Evolutionary conservation across 768 basidiomycete species (phyloP).

Genomic region (Naganishia vaughanmartiniae): DNA sequence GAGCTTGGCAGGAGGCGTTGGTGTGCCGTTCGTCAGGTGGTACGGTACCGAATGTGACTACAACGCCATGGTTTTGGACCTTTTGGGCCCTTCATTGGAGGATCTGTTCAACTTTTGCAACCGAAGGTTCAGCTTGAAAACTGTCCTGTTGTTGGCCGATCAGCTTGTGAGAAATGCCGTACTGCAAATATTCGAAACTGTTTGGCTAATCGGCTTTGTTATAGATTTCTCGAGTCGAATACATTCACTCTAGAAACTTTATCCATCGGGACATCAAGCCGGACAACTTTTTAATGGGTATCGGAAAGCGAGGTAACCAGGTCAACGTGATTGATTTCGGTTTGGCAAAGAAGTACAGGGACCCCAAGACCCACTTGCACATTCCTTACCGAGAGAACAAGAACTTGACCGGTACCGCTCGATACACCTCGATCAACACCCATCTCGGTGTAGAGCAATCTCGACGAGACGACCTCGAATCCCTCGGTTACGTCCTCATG

Average conservation of each 20-base stretch:
- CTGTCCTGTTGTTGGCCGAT: constrained; percentile 86
- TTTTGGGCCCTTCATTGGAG: constrained; percentile 61
- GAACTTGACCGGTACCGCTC: constrained; percentile 97
- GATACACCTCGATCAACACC: constrained; percentile 99
- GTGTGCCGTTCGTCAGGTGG: constrained; percentile 89
- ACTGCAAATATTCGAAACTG: neutral
- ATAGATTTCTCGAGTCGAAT: constrained; percentile 91
- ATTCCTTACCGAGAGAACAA: constrained; percentile 99
- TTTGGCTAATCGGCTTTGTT: constrained; percentile 19
- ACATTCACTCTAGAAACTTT: constrained; percentile 90
- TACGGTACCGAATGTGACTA: constrained; percentile 95
- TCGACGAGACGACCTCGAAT: constrained; percentile 95
- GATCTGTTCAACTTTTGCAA: constrained; percentile 61
- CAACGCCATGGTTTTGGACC: constrained; percentile 98
- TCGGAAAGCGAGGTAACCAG: constrained; percentile 97
- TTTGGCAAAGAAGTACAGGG: constrained; percentile 98
- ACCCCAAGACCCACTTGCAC: constrained; percentile 98
- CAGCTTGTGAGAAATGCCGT: constrained; percentile 68
- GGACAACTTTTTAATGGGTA: constrained; percentile 98
- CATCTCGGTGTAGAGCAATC: constrained; percentile 96
- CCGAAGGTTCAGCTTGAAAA: constrained; percentile 89
- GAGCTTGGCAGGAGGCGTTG: constrained; percentile 80
- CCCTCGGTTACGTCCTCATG: constrained; percentile 98
- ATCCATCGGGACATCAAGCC: constrained; percentile 98
- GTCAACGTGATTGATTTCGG: constrained; percentile 74